Evolutionary conservation across 495 filamentous ascomycete species (phyloP).

Genomic region (Echria macrotheca): DNA sequence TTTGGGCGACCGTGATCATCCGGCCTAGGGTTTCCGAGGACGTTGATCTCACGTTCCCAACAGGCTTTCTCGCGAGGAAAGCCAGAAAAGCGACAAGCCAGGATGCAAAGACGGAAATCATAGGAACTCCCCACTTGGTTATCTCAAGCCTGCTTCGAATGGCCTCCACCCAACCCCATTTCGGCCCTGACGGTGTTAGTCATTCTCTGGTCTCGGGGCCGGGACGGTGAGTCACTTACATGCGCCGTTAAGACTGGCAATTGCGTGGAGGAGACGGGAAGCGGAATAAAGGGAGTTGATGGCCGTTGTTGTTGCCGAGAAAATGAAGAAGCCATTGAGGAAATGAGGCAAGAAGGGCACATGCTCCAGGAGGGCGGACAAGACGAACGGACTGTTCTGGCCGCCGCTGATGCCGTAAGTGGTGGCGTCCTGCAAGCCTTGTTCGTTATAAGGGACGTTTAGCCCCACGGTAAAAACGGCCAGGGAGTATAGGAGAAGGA

Average conservation of each 20-base stretch:
- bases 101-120: constrained; percentile 38
- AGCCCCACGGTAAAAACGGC: constrained; percentile 33
- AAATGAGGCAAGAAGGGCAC: constrained; percentile 29
- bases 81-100: constrained; percentile 34
- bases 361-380: constrained; percentile 31
- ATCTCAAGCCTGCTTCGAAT: constrained; percentile 32
- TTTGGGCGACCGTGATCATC: constrained; percentile 27
- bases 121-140: constrained; percentile 41
- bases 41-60: background rate
- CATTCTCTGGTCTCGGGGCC: background rate
- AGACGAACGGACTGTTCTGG: constrained; percentile 33
- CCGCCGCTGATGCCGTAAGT: constrained; percentile 27
- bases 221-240: constrained; percentile 13
- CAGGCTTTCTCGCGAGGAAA: constrained; percentile 31
- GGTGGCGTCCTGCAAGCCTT: constrained; percentile 10
- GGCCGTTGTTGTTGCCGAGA: constrained; percentile 34
- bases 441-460: constrained; percentile 35
- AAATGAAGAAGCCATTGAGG: constrained; percentile 40
- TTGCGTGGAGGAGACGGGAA: constrained; percentile 35
- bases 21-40: constrained; percentile 21
- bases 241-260: constrained; percentile 32
- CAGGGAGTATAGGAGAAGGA: constrained; percentile 36
- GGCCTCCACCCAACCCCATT: constrained; percentile 21
- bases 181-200: constrained; percentile 15
- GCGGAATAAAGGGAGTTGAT: constrained; percentile 35